Percentiles rank a stretch among this genome's conserved stretches.
Evolutionary conservation across 345 rosid species (phyloP).

Genomic region (Excoecaria agallocha): DNA sequence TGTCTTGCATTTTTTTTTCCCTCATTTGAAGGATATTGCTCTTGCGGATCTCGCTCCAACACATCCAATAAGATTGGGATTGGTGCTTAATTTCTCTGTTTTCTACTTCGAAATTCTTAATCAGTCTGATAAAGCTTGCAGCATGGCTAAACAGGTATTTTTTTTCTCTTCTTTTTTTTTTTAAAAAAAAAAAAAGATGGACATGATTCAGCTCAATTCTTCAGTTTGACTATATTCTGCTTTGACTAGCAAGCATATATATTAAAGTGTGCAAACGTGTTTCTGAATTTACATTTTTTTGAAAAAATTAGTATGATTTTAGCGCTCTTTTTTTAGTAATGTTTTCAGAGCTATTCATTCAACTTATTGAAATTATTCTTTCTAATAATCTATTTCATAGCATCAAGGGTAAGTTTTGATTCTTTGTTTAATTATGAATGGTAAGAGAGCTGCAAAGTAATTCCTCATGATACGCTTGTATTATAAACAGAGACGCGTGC

Average conservation of each 20-base stretch:
- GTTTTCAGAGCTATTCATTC: not conserved
- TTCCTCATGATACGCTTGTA: not conserved
- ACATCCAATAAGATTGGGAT: slow-evolving; percentile 84
- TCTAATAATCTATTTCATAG: not conserved
- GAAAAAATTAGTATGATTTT: not conserved
- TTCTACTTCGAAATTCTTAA: slow-evolving; percentile 90
- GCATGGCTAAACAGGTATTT: slow-evolving; percentile 91
- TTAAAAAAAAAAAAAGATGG: too few species aligned
- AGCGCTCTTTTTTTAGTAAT: too few species aligned
- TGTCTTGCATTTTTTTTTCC: not conserved
- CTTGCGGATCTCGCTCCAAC: slow-evolving; percentile 80
- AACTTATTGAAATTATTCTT: not conserved
- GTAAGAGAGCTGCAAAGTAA: not conserved
- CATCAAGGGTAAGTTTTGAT: not conserved
- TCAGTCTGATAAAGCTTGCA: slow-evolving; percentile 87
- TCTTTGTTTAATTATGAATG: too few species aligned
- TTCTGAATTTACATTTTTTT: not conserved
- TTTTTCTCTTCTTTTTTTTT: too few species aligned
- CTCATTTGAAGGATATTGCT: slow-evolving; percentile 58
- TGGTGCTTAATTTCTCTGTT: slow-evolving; percentile 83
- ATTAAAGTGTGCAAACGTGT: not conserved
- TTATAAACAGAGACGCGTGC: not conserved
- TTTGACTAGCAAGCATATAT: not conserved
- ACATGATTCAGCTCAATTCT: not conserved
- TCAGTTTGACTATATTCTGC: not conserved